phyloP scores from a whole-genome alignment of 495 filamentous ascomycete species.

The Penicillium roqueforti region DNA sequence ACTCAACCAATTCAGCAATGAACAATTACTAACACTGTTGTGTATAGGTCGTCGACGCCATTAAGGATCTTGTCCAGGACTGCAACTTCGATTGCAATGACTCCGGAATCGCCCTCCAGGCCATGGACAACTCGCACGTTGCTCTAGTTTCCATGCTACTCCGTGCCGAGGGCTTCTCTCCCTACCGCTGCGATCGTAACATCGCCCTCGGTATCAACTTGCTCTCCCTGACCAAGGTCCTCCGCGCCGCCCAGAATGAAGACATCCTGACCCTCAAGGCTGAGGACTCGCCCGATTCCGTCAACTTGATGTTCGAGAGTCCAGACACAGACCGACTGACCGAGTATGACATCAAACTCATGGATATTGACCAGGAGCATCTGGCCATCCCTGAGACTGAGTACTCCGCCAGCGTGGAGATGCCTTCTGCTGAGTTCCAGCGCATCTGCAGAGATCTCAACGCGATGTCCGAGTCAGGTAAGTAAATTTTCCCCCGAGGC shows the following conservation, averaged over 20 bases:
- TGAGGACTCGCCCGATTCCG: constrained; percentile 88
- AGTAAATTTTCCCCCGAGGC: constrained; percentile 12
- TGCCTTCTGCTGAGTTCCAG: constrained; percentile 90
- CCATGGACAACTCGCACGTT: constrained; percentile 99
- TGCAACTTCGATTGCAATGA: constrained; percentile 99
- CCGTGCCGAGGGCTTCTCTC: constrained; percentile 90
- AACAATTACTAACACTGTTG: constrained; percentile 2
- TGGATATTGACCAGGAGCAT: constrained; percentile 99
- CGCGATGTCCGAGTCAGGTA: constrained; percentile 91
- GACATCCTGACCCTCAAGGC: constrained; percentile 96
- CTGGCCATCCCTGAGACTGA: constrained; percentile 98
- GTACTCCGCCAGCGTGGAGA: constrained; percentile 83
- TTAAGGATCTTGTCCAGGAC: constrained; percentile 99
- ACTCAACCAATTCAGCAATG: background rate
- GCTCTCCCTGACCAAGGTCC: constrained; percentile 91
- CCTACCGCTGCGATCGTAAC: constrained; percentile 98
- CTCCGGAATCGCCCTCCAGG: constrained; percentile 94
- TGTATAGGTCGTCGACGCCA: constrained; percentile 87
- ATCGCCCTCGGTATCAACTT: constrained; percentile 98
- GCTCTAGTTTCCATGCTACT: constrained; percentile 98
- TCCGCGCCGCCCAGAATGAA: constrained; percentile 89
- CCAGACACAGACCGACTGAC: constrained; percentile 82
- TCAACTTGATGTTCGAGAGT: constrained; percentile 96
- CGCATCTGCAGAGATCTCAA: constrained; percentile 91
- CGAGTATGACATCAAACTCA: constrained; percentile 99